phyloP scores from a whole-genome alignment of 2,329 filamentous ascomycete genomes.

The Pseudogymnoascus verrucosus region DNA sequence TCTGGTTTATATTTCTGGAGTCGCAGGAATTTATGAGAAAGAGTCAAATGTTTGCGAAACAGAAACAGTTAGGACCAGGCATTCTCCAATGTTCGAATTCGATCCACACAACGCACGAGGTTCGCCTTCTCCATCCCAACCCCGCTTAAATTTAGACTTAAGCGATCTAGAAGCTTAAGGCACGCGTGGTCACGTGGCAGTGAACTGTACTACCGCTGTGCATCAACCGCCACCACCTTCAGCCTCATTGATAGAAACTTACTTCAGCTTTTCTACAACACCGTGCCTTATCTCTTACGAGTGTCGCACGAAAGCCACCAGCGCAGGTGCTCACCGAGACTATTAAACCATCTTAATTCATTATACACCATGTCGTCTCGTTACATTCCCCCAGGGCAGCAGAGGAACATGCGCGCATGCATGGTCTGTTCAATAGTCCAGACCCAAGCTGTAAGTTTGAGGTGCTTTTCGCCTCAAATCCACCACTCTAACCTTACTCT shows the following conservation, averaged over 20 bases:
- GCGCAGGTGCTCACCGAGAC: not conserved
- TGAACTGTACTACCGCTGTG: not conserved
- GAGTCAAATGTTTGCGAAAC: not conserved
- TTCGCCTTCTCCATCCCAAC: not conserved
- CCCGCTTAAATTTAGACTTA: constrained; percentile 9
- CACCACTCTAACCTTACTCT: constrained; percentile 12
- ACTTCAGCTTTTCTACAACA: not conserved
- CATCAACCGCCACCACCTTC: not conserved
- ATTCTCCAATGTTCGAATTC: constrained; percentile 7
- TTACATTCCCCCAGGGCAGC: constrained; percentile 66
- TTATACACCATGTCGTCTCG: constrained; percentile 38
- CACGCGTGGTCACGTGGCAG: constrained; percentile 7
- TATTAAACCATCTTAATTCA: not conserved
- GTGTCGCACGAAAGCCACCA: not conserved
- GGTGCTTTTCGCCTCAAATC: not conserved
- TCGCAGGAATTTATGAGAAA: not conserved
- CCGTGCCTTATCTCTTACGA: not conserved
- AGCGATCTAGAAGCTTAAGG: constrained; percentile 6
- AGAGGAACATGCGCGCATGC: constrained; percentile 86
- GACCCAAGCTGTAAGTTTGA: constrained; percentile 56
- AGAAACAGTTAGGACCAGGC: not conserved
- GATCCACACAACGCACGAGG: constrained; percentile 2
- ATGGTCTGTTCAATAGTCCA: constrained; percentile 98
- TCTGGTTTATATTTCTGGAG: not conserved
- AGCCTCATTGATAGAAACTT: not conserved